These are phyloP conservation scores for Schizosaccharomyces versatilis DNA, from an alignment of 1,139 yeast genomes.

Conservation along the genomic window DNA sequence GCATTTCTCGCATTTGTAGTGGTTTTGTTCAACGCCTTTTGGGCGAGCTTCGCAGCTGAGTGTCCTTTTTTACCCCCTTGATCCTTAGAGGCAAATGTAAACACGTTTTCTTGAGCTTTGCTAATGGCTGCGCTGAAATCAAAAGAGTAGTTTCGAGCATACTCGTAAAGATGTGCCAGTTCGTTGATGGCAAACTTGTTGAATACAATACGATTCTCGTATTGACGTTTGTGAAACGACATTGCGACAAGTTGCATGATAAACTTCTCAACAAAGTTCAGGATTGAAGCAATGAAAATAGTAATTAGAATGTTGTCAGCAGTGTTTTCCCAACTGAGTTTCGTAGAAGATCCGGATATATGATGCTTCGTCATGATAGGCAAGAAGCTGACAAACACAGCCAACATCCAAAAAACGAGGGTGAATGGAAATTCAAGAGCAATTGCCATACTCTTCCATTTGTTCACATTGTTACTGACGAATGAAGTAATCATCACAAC, in stretches of 20 bases:
- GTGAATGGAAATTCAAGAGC: conserved; percentile 8
- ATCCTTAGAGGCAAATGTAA: background rate
- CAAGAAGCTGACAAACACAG: conserved; percentile 7
- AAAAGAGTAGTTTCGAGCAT: conserved; percentile 16
- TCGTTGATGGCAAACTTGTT: conserved; percentile 20
- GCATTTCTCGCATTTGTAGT: conserved; percentile 16
- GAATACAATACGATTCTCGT: conserved; percentile 21
- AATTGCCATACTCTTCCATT: conserved; percentile 7
- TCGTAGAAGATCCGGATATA: conserved; percentile 7
- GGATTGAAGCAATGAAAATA: conserved; percentile 20
- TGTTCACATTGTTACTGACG: conserved; percentile 8
- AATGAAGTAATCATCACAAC: conserved; percentile 6
- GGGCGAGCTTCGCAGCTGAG: background rate
- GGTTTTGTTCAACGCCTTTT: conserved; percentile 4
- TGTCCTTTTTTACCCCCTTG: background rate
- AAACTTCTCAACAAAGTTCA: conserved; percentile 21
- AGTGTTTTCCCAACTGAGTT: conserved; percentile 20
- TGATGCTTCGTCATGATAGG: conserved; percentile 9
- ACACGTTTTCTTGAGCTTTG: background rate
- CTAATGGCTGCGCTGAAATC: background rate
- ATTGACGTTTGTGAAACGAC: conserved; percentile 24
- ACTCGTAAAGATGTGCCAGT: conserved; percentile 19
- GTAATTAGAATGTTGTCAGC: conserved; percentile 22
- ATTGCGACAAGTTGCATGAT: conserved; percentile 23
- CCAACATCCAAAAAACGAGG: conserved; percentile 9